Conservation (phyloP, 2,329 filamentous ascomycete genomes). For the Ophiostoma pallidulum region DNA sequence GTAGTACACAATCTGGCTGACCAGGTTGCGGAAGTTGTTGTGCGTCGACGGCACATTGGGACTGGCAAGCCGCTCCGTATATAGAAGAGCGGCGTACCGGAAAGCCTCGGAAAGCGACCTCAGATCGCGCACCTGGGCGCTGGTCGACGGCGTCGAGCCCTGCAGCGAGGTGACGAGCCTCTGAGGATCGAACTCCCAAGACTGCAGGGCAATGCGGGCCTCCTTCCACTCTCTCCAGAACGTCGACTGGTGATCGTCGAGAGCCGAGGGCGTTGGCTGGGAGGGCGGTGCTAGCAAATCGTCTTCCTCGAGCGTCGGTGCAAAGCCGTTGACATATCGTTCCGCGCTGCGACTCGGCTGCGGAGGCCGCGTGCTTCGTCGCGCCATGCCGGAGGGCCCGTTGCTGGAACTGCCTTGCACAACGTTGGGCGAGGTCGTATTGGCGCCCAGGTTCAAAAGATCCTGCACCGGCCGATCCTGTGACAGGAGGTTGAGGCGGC, state of each 20-base stretch:
- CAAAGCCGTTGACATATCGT: constrained; percentile 44
- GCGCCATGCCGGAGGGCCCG: constrained; percentile 19
- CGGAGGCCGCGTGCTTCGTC: constrained; percentile 16
- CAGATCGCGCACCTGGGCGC: constrained; percentile 61
- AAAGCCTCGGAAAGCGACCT: constrained; percentile 82
- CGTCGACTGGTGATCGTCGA: constrained; percentile 50
- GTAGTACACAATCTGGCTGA: constrained; percentile 74
- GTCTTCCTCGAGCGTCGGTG: constrained; percentile 45
- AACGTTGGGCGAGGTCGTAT: background rate
- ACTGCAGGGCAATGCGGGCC: constrained; percentile 63
- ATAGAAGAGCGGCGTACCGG: constrained; percentile 79
- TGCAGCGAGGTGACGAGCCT: constrained; percentile 35
- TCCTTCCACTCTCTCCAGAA: constrained; percentile 87
- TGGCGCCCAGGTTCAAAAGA: constrained; percentile 17
- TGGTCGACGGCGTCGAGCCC: constrained; percentile 31
- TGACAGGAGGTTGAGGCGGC: constrained; percentile 73
- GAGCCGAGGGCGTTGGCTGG: constrained; percentile 33
- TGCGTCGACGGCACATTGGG: constrained; percentile 64
- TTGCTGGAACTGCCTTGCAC: background rate
- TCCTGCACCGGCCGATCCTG: constrained; percentile 52
- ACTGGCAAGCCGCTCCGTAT: constrained; percentile 77
- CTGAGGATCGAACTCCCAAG: constrained; percentile 64
- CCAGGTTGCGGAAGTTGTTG: constrained; percentile 72
- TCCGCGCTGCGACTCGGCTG: constrained; percentile 33
- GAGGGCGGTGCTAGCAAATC: constrained; percentile 35